Evolutionary conservation across 2,329 filamentous ascomycete genomes (phyloP).

Genomic region (Phyllosticta paracitricarpa): DNA sequence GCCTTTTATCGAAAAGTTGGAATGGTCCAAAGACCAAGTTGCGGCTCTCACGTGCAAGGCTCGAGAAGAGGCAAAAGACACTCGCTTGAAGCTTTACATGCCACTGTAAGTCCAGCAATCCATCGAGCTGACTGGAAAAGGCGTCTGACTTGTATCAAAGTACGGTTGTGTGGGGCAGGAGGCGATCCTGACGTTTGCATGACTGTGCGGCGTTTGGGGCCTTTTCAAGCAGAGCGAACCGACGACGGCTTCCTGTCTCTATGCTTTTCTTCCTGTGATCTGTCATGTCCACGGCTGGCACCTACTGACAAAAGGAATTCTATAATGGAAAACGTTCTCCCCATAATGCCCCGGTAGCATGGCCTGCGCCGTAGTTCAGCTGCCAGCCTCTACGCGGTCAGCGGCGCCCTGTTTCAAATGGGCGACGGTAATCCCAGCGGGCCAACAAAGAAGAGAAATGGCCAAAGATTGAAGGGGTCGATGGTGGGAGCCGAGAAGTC

Average conservation of each 20-base stretch:
- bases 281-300: background rate
- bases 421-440: too few relatives aligned
- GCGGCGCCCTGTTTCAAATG: background rate
- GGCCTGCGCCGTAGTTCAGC: background rate
- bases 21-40: constrained; percentile 23
- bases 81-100: constrained; percentile 25
- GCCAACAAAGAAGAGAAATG: background rate
- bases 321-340: background rate
- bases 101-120: constrained; percentile 21
- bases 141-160: constrained; percentile 1
- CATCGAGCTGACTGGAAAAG: background rate
- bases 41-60: constrained; percentile 20
- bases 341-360: background rate
- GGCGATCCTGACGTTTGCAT: constrained; percentile 12
- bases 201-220: background rate
- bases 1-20: constrained; percentile 25
- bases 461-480: background rate
- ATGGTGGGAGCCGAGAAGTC: background rate
- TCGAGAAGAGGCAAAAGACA: constrained; percentile 20
- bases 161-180: constrained; percentile 23
- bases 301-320: background rate
- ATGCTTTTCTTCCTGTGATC: background rate
- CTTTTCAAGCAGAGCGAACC: background rate
- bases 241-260: background rate
- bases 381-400: background rate